Evolutionary conservation across 805 yeast genomes (phyloP), one percentile per base, ranked within the genome.

Genomic region (Candida morakotiae): DNA sequence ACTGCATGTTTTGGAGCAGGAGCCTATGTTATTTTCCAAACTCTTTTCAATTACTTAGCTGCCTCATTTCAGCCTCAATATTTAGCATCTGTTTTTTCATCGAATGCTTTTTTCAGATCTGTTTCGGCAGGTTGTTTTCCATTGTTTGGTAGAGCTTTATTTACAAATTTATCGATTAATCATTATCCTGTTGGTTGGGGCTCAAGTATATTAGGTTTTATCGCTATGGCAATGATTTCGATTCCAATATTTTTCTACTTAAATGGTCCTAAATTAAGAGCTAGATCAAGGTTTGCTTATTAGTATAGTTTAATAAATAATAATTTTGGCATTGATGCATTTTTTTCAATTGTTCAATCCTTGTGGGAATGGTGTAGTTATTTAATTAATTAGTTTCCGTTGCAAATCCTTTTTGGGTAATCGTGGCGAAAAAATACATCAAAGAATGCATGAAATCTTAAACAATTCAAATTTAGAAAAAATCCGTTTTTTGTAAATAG

Each of bases 181-280:
- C 67, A 63, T 26, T 79, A 60, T 50, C 83, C 83, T 2, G 76
- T 74, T 13, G 82, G 67, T 3, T 79, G 81, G 81, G 83, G 81
- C 2, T 58, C 73, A 2, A 62, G 73, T 4, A 42, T 76, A 9
- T 46, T 52, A 27, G 80, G 72, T 0, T 72, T 73, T 44, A 46
- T 75, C 26, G 49, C 68, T 2, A 30, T 70, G 18, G 71, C 52
- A 0, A 53, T 78, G 61, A 58, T 72, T 17, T 49, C 60, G 2
- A 70, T 77, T 34, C 81, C 81, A 8, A 62, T 74, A 19, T 45
- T 66, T 3, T 57, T 76, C 34, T 65, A 64, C 45, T 46, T 58
- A 39, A 63, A 63, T 38, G 75, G 77, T 14, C 72, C 75, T 2
- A 55, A 57, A 35, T 57, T 70, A 47, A 58, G 75, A 39, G 68